Evolutionary conservation across 2,329 filamentous ascomycete species (phyloP).

Genomic region (Paracorniculantispora psalliotae): DNA sequence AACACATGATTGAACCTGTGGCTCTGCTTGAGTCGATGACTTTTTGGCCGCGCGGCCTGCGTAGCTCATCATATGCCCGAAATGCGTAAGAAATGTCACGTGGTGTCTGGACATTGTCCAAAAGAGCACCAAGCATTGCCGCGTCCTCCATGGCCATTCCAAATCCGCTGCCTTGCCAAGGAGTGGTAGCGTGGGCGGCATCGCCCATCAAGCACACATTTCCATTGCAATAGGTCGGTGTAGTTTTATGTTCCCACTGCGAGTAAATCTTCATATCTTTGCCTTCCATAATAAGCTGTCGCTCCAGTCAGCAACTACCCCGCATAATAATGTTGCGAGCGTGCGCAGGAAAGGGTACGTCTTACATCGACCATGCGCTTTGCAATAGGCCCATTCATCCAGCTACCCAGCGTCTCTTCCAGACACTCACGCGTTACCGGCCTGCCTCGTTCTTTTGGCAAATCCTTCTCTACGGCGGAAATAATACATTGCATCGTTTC

Average conservation of each 20-base stretch:
- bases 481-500: conserved; percentile 2
- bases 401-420: background rate
- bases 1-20: no score
- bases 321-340: no score
- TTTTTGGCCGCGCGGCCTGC: conserved; percentile 7
- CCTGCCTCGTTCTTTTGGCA: background rate
- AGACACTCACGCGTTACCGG: background rate
- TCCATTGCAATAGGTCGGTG: no score
- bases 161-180: conserved; percentile 21
- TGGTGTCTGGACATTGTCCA: background rate
- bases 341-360: no score
- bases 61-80: conserved; percentile 14
- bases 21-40: conserved; percentile 14
- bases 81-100: conserved; percentile 16
- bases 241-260: no score
- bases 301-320: no score
- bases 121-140: conserved; percentile 17
- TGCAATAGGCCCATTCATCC: background rate
- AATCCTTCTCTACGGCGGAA: background rate
- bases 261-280: no score
- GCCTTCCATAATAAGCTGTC: no score
- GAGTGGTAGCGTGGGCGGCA: conserved; percentile 23
- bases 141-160: no score
- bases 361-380: conserved; percentile 4
- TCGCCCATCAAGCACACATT: conserved; percentile 22